Percentiles rank a stretch among this genome's conserved stretches.
Evolutionary conservation across 306 rosid species (phyloP).

Genomic region (Gynostemma pentaphyllum): DNA sequence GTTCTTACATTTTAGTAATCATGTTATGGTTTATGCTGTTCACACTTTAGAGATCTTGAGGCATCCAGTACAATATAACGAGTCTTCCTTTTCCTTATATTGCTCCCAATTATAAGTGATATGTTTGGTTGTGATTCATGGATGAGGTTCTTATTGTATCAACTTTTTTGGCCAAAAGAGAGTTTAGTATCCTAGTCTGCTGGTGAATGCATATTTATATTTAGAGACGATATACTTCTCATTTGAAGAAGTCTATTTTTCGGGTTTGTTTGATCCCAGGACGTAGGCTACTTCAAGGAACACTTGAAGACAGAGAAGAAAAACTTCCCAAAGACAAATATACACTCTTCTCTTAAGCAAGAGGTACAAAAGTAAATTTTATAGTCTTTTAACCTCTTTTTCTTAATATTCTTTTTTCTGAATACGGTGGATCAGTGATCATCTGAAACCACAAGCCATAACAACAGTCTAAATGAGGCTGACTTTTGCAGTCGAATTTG

Average conservation of each 20-base stretch:
- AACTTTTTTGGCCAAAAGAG: too few species aligned
- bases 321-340: slow-evolving; percentile 37
- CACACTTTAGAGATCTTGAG: not conserved
- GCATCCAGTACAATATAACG: not conserved
- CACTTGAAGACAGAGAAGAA: slow-evolving; percentile 30
- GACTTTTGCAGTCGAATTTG: not conserved
- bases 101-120: too few species aligned
- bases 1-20: not conserved
- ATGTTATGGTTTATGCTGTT: not conserved
- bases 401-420: not conserved
- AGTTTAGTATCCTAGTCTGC: too few species aligned
- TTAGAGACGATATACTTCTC: not conserved
- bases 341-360: slow-evolving; percentile 58
- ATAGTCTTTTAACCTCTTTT: not conserved
- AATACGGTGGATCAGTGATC: not conserved
- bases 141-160: too few species aligned
- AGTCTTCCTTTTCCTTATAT: not conserved
- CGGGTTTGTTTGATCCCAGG: slow-evolving; percentile 40
- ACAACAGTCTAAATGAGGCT: not conserved
- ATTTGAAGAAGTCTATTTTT: slow-evolving; percentile 14
- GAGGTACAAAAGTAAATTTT: slow-evolving; percentile 43
- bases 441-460: not conserved
- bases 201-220: too few species aligned
- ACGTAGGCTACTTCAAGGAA: slow-evolving; percentile 38
- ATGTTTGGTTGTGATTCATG: not conserved